Base-by-base conservation (phyloP, 2,329 filamentous ascomycete species). In the Pseudogymnoascus sp. region DNA sequence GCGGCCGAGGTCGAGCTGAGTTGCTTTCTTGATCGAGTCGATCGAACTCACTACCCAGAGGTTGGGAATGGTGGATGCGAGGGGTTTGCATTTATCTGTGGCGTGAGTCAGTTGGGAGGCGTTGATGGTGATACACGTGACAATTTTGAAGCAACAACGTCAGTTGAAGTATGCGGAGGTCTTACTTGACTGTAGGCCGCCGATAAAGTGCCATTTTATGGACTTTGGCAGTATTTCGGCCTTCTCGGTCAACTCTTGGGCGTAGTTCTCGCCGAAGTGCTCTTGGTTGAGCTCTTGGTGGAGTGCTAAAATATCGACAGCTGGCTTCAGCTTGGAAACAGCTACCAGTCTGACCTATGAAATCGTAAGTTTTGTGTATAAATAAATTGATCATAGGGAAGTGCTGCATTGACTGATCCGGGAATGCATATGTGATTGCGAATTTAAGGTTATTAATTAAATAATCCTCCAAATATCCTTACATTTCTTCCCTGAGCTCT, bases 221-320 rank as follows among this genome's bases (percentile, higher is more conserved):
- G 81, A 82, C 48, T 77, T 77, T 0, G 94, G 93, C 9, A 99
- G 82, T 18, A 96, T 73, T 36, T 83, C 82, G 1, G 91, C 88
- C 75, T 99, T 99, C 73, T 96, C 88, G 63, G 82, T 81, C 61
- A 99, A 83, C 75, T 99, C 94, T 75, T 93, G 89, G 3, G 88
- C 82, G 77, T 99, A 99, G 79, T 99, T 99, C 77, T 99, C 94
- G 69, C 94, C 94, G 74, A 97, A 97, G 76, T 99, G 90, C 15
- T 80, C 68, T 61, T 92, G 89, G 1, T 77, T 74, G 31, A 77
- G 74, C 0, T 65, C 67, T 69, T 83, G 80, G 76, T 95, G 88
- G 0, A 99, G 83, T 31, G 92, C 88, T 61, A 96, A 81, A 69
- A 99, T 89, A 74, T 99, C 94, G 70, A 89, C 89, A 63, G 87